Percentiles rank a stretch among this genome's conserved stretches.
Conservation (phyloP, 1,284 basidiomycete species). For the Lentinus polychrous region DNA sequence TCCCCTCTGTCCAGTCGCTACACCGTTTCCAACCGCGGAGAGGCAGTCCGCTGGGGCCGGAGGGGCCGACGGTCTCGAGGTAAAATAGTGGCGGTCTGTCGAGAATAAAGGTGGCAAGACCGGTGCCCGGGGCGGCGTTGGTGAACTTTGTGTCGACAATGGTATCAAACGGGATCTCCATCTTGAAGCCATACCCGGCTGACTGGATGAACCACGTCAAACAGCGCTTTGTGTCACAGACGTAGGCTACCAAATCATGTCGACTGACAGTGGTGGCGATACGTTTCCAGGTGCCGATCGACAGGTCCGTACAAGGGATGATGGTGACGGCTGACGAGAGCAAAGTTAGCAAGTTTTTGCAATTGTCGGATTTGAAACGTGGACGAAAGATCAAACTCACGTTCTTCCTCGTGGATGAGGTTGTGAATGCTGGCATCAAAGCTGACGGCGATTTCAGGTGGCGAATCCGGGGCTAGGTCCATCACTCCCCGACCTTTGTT, state of each 20-base stretch:
- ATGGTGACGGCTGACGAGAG: slow-evolving; percentile 52
- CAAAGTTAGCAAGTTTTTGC: background rate
- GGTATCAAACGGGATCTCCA: slow-evolving; percentile 68
- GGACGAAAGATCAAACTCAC: slow-evolving; percentile 35
- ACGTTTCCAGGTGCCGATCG: slow-evolving; percentile 71
- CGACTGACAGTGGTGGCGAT: slow-evolving; percentile 47
- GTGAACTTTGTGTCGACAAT: slow-evolving; percentile 54
- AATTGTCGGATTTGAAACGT: slow-evolving; percentile 4
- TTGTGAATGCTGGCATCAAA: slow-evolving; percentile 53
- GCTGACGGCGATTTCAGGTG: slow-evolving; percentile 44
- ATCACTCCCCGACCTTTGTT: slow-evolving; percentile 34
- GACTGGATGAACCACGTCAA: slow-evolving; percentile 75
- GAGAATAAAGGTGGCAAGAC: slow-evolving; percentile 55
- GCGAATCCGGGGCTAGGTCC: slow-evolving; percentile 38
- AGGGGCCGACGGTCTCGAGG: slow-evolving; percentile 37
- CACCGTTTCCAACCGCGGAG: slow-evolving; percentile 56
- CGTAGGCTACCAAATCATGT: slow-evolving; percentile 68
- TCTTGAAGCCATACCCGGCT: slow-evolving; percentile 69
- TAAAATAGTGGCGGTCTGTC: slow-evolving; percentile 63
- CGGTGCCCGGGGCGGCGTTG: slow-evolving; percentile 47
- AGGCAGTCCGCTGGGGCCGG: slow-evolving; percentile 23
- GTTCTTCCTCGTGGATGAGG: slow-evolving; percentile 66
- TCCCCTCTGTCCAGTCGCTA: slow-evolving; percentile 71
- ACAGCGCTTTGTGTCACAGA: slow-evolving; percentile 56
- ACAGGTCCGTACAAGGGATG: slow-evolving; percentile 67